Percentiles rank a stretch among this genome's conserved stretches.
These are phyloP conservation scores for Aspergillus floridensis DNA, from an alignment of 2,329 filamentous ascomycete genomes.

Conservation along the genomic window DNA sequence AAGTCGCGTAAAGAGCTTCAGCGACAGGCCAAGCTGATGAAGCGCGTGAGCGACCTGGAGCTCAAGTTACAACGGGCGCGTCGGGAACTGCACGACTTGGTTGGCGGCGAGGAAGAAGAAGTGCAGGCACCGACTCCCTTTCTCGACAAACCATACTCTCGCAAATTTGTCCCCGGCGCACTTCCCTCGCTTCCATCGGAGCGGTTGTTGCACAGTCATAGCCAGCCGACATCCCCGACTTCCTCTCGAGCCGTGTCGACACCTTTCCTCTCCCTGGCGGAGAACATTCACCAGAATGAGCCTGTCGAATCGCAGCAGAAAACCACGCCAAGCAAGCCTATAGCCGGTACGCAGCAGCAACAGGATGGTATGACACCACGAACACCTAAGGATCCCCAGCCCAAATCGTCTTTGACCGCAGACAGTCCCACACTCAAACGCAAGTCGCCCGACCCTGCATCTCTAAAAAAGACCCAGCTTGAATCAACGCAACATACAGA, in stretches of 20 bases:
- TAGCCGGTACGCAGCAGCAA: neutral
- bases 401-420: constrained; percentile 22
- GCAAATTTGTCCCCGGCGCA: constrained; percentile 43
- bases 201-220: constrained; percentile 36
- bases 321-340: neutral
- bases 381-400: constrained; percentile 1
- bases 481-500: constrained; percentile 4
- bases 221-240: constrained; percentile 13
- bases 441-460: constrained; percentile 34
- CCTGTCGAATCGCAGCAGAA: neutral
- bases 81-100: constrained; percentile 52
- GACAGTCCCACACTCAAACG: constrained; percentile 36
- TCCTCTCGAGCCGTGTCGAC: constrained; percentile 7
- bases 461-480: constrained; percentile 9
- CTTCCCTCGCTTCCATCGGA: constrained; percentile 48
- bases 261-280: constrained; percentile 9
- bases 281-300: constrained; percentile 2
- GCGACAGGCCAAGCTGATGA: constrained; percentile 56
- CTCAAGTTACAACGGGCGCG: constrained; percentile 56
- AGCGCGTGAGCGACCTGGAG: constrained; percentile 61
- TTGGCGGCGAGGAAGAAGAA: constrained; percentile 40
- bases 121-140: constrained; percentile 16
- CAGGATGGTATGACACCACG: neutral
- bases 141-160: constrained; percentile 29
- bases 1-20: constrained; percentile 57